Conservation (phyloP, 2,329 filamentous ascomycete genomes). For the Lecanicillium sp. region DNA sequence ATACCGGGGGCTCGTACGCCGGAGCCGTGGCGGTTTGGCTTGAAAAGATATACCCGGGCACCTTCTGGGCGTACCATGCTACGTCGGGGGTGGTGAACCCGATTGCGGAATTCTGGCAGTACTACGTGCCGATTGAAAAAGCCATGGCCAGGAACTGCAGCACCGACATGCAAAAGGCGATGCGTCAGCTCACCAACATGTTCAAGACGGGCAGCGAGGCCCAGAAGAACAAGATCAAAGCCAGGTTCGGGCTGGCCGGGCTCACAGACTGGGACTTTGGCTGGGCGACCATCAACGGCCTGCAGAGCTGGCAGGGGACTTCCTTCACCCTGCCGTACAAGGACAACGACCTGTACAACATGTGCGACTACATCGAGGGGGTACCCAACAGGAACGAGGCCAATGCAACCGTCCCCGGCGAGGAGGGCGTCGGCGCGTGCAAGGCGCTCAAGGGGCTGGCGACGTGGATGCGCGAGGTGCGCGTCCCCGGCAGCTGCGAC, state of each 20-base stretch:
- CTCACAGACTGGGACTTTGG: constrained; percentile 46
- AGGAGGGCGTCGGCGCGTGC: constrained; percentile 8
- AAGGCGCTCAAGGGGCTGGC: constrained; percentile 3
- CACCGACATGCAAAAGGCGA: constrained; percentile 48
- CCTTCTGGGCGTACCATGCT: constrained; percentile 70
- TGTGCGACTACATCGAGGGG: constrained; percentile 29
- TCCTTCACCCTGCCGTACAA: constrained; percentile 29
- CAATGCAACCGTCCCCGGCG: neutral
- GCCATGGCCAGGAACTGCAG: constrained; percentile 55
- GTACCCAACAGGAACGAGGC: neutral
- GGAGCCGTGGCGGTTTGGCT: constrained; percentile 71
- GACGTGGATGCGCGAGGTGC: constrained; percentile 9
- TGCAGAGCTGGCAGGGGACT: constrained; percentile 32
- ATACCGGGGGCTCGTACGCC: constrained; percentile 74
- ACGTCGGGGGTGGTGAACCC: constrained; percentile 71
- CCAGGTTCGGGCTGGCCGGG: constrained; percentile 36
- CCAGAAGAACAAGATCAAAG: constrained; percentile 35
- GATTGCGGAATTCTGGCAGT: constrained; percentile 66
- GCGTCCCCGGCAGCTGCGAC: constrained; percentile 9
- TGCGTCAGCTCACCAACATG: constrained; percentile 29
- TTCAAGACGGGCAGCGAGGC: neutral
- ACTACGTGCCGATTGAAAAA: constrained; percentile 39
- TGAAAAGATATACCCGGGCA: constrained; percentile 64
- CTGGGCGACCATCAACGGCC: constrained; percentile 25
- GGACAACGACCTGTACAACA: constrained; percentile 24